These are phyloP conservation scores for Pyricularia sp. DNA, from an alignment of 2,329 filamentous ascomycete species.

Conservation along the genomic window DNA sequence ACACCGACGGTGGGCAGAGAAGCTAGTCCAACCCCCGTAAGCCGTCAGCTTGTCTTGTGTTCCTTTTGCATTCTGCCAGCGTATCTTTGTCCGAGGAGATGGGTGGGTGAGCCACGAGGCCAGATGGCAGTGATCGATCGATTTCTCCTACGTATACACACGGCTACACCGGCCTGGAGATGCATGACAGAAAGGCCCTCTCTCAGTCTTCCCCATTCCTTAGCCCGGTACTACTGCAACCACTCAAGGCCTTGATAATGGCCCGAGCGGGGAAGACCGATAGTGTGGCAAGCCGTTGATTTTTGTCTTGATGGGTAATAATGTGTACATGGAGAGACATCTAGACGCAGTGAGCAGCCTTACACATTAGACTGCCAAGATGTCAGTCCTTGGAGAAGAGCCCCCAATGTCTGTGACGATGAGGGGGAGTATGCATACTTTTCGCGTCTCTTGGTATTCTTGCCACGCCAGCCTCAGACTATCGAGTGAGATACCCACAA, in stretches of 20 bases:
- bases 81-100: background rate
- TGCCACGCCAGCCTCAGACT: background rate
- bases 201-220: background rate
- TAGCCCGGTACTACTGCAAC: background rate
- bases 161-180: background rate
- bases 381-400: background rate
- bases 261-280: background rate
- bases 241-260: background rate
- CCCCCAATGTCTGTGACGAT: background rate
- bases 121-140: background rate
- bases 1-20: background rate
- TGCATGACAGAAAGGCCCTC: background rate
- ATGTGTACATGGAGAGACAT: background rate
- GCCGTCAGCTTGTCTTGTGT: background rate
- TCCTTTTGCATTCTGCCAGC: background rate
- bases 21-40: background rate
- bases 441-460: background rate
- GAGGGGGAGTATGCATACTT: background rate
- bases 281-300: background rate
- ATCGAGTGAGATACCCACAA: background rate
- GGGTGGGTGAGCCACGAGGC: background rate
- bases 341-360: background rate
- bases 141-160: background rate
- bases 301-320: background rate
- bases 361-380: background rate